Conservation (phyloP, 2,329 filamentous ascomycete genomes). For the Botrytis aclada region DNA sequence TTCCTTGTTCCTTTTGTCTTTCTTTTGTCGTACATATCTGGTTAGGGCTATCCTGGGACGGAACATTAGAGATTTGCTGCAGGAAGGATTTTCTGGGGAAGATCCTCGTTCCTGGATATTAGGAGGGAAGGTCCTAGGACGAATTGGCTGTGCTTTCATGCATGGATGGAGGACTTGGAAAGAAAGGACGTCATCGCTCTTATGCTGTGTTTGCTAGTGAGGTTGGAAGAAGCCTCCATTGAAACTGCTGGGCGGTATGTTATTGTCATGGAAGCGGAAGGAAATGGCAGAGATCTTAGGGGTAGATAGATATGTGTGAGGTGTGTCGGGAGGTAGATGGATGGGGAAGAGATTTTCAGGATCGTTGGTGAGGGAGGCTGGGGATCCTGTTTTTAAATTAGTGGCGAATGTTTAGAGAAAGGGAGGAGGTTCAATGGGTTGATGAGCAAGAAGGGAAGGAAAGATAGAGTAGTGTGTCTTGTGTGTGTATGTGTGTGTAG, state of each 20-base stretch:
- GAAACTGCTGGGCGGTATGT: neutral
- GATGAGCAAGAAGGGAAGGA: neutral
- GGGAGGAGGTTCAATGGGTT: neutral
- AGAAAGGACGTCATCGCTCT: neutral
- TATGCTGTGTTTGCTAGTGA: neutral
- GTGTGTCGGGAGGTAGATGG: neutral
- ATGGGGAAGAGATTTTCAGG: neutral
- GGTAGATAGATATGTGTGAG: neutral
- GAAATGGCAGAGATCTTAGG: neutral
- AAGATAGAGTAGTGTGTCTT: neutral
- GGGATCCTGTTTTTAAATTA: neutral
- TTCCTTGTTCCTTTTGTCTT: conserved; percentile 3
- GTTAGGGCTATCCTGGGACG: conserved; percentile 4
- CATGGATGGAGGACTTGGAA: neutral
- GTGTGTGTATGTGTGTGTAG: neutral
- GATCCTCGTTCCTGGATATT: conserved; percentile 2
- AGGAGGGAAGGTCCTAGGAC: conserved; percentile 6
- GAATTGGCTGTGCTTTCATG: neutral
- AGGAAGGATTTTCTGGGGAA: conserved; percentile 11
- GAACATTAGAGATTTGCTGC: neutral
- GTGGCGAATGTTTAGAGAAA: neutral
- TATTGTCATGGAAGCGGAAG: neutral
- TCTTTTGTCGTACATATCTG: conserved; percentile 12
- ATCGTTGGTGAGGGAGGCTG: neutral
- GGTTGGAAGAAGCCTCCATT: neutral